These are phyloP conservation scores for Huiozyma sinensis DNA, from an alignment of 805 yeast genomes.

Conservation along the genomic window DNA sequence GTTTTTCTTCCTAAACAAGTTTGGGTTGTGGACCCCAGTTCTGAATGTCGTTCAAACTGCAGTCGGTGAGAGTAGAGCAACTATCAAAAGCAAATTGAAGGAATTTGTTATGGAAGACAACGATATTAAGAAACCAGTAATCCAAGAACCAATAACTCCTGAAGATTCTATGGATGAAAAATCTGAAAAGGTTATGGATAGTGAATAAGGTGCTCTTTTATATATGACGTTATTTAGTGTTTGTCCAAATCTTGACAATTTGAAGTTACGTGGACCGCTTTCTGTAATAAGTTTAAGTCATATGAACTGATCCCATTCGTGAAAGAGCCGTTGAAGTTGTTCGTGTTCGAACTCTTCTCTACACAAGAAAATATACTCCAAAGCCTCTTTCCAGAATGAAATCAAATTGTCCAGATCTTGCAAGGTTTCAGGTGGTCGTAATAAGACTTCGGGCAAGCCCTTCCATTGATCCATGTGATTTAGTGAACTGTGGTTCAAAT, in stretches of 20 bases:
- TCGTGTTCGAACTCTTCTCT: slow-evolving; percentile 24
- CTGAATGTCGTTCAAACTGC: slow-evolving; percentile 47
- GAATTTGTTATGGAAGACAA: slow-evolving; percentile 47
- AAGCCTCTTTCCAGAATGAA: slow-evolving; percentile 41
- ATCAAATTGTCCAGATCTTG: slow-evolving; percentile 32
- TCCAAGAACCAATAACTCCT: background rate
- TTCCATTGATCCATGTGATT: slow-evolving; percentile 16
- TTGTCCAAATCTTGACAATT: no score
- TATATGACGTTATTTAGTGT: background rate
- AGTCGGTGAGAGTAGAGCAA: slow-evolving; percentile 42
- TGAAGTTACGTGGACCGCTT: no score
- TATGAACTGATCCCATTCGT: slow-evolving; percentile 27
- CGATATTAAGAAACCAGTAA: slow-evolving; percentile 6
- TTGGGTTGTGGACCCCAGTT: slow-evolving; percentile 72
- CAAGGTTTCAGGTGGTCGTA: slow-evolving; percentile 22
- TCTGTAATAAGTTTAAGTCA: no score
- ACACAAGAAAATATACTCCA: slow-evolving; percentile 34
- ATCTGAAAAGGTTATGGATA: background rate
- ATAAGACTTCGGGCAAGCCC: slow-evolving; percentile 15
- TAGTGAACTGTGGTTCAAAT: slow-evolving; percentile 27
- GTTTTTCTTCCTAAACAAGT: slow-evolving; percentile 52
- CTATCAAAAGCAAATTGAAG: slow-evolving; percentile 48
- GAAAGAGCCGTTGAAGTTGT: slow-evolving; percentile 24
- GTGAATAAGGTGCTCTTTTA: background rate
- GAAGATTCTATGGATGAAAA: background rate